Base-by-base conservation (phyloP, 306 rosid species). In the Corylus americana region DNA sequence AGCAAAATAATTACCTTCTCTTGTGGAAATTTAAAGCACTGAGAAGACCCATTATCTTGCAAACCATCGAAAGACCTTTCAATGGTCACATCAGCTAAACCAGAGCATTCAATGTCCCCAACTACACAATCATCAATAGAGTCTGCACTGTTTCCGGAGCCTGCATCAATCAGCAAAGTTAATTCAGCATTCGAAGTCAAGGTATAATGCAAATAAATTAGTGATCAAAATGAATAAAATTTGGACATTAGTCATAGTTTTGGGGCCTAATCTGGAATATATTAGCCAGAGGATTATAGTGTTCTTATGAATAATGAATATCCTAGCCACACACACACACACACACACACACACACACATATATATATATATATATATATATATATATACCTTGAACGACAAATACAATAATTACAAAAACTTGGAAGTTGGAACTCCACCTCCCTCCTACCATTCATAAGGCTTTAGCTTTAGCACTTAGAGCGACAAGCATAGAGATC, bases 1-100 rank as follows among this genome's bases (percentile, higher is more conserved):
- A 44, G 72, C 64, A 63, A 54, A 25, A 72, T 51, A 80, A 48
- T 72, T 83, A 90, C 97, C 89, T 47, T 80, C 78, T 82, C 86
- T 55, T 37, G 62, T 77, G 81, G 63, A 66, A 85, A 72, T 66
- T 79, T 78, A 48, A 62, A 77, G 81, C 74, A 74, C 67, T 79
- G 70, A 31, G 88, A 81, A n/a, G 83, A 84, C 77, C 83, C 83
- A 66, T 50, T 74, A 74, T 82, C 85, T 64, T 80, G 85, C 31
- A 72, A 74, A 84, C 83, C 81, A 79, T 79, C 79, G 7, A 64
- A 48, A 69, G 85, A 66, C 48, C 73, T 84, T 82, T 85, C 84
- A 77, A 78, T 80, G 49, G 67, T 82, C 45, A 74, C 45, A 74
- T 69, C 79, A 62, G 83, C 79, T 51, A 73, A 74, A 71, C 77